Evolutionary conservation across 2,329 filamentous ascomycete genomes (phyloP), one percentile per base, ranked within the genome.

Genomic region (Pseudocercospora crystallina): DNA sequence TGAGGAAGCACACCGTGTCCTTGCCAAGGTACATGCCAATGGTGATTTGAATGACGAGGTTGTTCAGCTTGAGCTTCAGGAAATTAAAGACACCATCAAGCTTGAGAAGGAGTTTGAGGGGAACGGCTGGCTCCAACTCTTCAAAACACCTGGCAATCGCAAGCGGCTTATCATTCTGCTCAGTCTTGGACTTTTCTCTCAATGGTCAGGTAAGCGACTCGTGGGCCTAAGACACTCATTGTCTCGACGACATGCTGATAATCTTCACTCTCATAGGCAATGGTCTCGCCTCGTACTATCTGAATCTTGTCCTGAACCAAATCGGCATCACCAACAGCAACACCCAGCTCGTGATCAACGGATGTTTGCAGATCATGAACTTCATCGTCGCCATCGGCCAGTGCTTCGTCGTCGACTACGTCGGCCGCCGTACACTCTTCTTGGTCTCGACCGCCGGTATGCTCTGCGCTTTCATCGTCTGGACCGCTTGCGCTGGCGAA

Each of bases 341-440:
- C 49, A 68, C 65, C 11, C 71, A 74, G 57, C 65, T 72, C 2
- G 56, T 71, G 31, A 73, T 76, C 60, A 76, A 75, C 49, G 71
- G 70, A 37, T 61, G 65, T 47, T 76, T 85, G 59, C 83, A 84
- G 65, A 84, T 83, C 58, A 81, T 83, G 57, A 81, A 81, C 48
- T 78, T 78, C 5, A 75, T 85, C 38, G 75, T 80, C 5, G 81
- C 82, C 9, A 75, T 82, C 51, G 59, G 65, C 43, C 56, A 61
- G 33, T 65, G 62, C 47, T 66, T 71, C 51, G 61, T 69, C 40
- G 67, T 70, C 33, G 69, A 71, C 40, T 54, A 58, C 14, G 46
- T 71, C 29, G 68, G 68, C 12, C 62, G 69, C 9, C 61, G 68
- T 5, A 62, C 62, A 2, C 56, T 71, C n/a, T 71, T 69, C 59